phyloP scores from a whole-genome alignment of 1,139 yeast species.

The Yamadazyma membranifaciens region DNA sequence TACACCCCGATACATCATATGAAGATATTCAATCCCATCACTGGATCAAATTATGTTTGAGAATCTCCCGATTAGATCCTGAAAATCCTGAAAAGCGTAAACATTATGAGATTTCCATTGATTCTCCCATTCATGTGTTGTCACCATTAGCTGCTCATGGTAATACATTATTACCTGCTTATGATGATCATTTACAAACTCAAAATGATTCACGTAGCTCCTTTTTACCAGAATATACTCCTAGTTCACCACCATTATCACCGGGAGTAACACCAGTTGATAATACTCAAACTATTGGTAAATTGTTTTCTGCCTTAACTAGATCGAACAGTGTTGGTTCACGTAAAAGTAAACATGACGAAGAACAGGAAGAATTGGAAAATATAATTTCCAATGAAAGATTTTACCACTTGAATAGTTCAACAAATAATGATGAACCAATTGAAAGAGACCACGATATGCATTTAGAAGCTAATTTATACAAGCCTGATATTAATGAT shows the following conservation, averaged over 20 bases:
- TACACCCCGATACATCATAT: slow-evolving; percentile 83
- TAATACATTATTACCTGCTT: slow-evolving; percentile 64
- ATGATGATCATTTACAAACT: slow-evolving; percentile 29
- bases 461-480: slow-evolving; percentile 59
- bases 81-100: slow-evolving; percentile 62
- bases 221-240: slow-evolving; percentile 22
- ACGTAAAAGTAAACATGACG: slow-evolving; percentile 5
- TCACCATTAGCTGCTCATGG: slow-evolving; percentile 69
- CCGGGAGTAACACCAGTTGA: slow-evolving; percentile 57
- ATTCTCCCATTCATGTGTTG: slow-evolving; percentile 81
- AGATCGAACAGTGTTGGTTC: slow-evolving; percentile 12
- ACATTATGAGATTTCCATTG: slow-evolving; percentile 89
- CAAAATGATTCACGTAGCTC: slow-evolving; percentile 10
- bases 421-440: slow-evolving; percentile 33
- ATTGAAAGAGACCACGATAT: slow-evolving; percentile 41
- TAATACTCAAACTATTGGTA: slow-evolving; percentile 18
- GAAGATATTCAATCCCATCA: slow-evolving; percentile 82
- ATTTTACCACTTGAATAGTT: slow-evolving; percentile 31
- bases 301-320: slow-evolving; percentile 14
- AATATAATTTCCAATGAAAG: slow-evolving; percentile 13
- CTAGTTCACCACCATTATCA: slow-evolving; percentile 40
- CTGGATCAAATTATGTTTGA: slow-evolving; percentile 85
- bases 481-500: slow-evolving; percentile 48
- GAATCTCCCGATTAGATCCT: slow-evolving; percentile 66
- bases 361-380: not conserved